phyloP scores from a whole-genome alignment of 2,329 filamentous ascomycete genomes.

The Cercospora nicotianae region DNA sequence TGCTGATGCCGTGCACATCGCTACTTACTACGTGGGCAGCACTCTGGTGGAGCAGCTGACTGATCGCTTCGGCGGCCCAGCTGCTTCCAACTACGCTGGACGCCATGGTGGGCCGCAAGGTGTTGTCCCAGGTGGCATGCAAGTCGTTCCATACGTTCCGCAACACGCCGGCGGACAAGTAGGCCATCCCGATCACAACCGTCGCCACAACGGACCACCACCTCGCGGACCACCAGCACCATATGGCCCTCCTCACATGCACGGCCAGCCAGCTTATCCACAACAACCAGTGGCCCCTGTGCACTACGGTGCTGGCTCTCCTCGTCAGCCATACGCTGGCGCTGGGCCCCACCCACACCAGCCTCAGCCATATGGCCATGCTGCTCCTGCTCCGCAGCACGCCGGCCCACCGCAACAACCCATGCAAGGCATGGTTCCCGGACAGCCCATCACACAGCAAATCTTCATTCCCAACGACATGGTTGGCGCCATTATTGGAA shows the following conservation, averaged over 20 bases:
- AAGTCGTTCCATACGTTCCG: constrained; percentile 96
- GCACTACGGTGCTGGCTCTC: constrained; percentile 73
- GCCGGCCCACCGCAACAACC: constrained; percentile 73
- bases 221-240: constrained; percentile 62
- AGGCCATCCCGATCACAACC: constrained; percentile 83
- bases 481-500: constrained; percentile 98
- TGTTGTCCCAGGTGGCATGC: constrained; percentile 94
- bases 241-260: constrained; percentile 65
- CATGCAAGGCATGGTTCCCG: constrained; percentile 68
- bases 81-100: constrained; percentile 95
- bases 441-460: constrained; percentile 89
- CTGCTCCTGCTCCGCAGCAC: constrained; percentile 58
- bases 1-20: constrained; percentile 96
- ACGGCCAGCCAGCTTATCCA: constrained; percentile 54
- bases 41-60: constrained; percentile 97
- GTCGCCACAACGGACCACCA: constrained; percentile 66
- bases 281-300: constrained; percentile 61
- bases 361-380: constrained; percentile 55
- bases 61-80: constrained; percentile 91
- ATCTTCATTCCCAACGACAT: constrained; percentile 99
- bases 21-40: constrained; percentile 96
- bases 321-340: constrained; percentile 73
- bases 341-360: constrained; percentile 74
- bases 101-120: constrained; percentile 90
- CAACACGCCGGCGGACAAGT: constrained; percentile 91